Evolutionary conservation across 257 asterid species (phyloP).

Genomic region (Fraxinus cuspidata): DNA sequence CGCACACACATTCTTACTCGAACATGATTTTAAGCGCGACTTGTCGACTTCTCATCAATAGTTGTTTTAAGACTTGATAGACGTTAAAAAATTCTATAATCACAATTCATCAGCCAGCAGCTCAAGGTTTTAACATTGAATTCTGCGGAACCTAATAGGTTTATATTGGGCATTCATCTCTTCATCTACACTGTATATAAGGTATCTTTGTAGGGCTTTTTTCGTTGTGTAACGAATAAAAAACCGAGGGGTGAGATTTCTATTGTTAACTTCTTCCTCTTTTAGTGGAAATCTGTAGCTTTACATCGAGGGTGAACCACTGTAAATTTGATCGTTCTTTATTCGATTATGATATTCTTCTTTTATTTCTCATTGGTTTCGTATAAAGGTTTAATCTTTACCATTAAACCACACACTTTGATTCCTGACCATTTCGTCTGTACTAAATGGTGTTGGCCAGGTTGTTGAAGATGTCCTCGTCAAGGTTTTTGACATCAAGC

Average conservation of each 20-base stretch:
- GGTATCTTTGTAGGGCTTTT: neutral
- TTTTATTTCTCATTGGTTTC: too few relatives aligned
- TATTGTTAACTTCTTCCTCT: neutral
- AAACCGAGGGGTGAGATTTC: neutral
- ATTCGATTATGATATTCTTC: neutral
- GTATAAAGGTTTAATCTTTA: too few relatives aligned
- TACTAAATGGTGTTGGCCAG: slow-evolving; percentile 42
- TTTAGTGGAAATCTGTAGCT: neutral
- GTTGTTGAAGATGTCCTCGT: slow-evolving; percentile 88
- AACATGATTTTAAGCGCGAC: neutral
- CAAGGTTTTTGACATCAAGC: slow-evolving; percentile 75
- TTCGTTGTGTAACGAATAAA: neutral
- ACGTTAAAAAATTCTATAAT: neutral
- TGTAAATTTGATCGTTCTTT: neutral
- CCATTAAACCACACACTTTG: too few relatives aligned
- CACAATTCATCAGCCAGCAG: neutral
- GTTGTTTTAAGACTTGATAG: neutral
- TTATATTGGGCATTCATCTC: neutral
- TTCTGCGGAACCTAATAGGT: neutral
- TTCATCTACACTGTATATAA: neutral
- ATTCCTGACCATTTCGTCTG: neutral
- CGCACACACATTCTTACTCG: neutral
- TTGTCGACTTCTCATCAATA: neutral
- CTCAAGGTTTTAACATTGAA: neutral
- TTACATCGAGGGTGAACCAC: neutral